Evolutionary conservation across 192 early-diverging fungal species (phyloP).

Genomic region (Funneliformis mosseae): DNA sequence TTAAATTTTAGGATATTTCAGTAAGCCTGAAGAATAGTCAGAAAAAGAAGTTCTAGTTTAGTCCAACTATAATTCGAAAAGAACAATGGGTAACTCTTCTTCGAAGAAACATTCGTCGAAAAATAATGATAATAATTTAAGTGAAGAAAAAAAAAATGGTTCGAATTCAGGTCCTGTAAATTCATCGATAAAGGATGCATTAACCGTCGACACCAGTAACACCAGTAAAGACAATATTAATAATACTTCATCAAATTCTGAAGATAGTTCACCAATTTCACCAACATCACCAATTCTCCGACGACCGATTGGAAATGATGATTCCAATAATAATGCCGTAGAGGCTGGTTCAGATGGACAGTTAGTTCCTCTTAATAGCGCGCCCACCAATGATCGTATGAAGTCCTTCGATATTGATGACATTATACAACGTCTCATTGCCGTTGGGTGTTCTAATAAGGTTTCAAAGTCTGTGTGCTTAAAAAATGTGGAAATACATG

Average conservation of each 20-base stretch:
- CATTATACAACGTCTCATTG: conserved; percentile 82
- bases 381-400: conserved; percentile 38
- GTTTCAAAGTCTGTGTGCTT: conserved; percentile 80
- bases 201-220: background rate
- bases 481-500: conserved; percentile 82
- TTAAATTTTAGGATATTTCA: too few relatives aligned
- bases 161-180: background rate
- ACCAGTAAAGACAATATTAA: background rate
- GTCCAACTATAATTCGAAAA: background rate
- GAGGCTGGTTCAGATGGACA: background rate
- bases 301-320: background rate
- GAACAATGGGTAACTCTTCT: background rate
- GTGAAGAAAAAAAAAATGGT: conserved; percentile 10
- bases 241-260: conserved; percentile 6
- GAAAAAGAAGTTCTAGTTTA: background rate
- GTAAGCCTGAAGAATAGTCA: background rate
- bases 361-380: conserved; percentile 6
- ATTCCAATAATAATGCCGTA: background rate
- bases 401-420: conserved; percentile 72
- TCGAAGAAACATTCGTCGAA: conserved; percentile 11
- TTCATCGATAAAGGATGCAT: background rate
- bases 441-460: conserved; percentile 73
- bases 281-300: conserved; percentile 22
- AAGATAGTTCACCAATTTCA: conserved; percentile 3
- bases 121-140: background rate